Conservation (phyloP, 1,284 basidiomycete genomes). For the Austroboletus novae-zelandiae region DNA sequence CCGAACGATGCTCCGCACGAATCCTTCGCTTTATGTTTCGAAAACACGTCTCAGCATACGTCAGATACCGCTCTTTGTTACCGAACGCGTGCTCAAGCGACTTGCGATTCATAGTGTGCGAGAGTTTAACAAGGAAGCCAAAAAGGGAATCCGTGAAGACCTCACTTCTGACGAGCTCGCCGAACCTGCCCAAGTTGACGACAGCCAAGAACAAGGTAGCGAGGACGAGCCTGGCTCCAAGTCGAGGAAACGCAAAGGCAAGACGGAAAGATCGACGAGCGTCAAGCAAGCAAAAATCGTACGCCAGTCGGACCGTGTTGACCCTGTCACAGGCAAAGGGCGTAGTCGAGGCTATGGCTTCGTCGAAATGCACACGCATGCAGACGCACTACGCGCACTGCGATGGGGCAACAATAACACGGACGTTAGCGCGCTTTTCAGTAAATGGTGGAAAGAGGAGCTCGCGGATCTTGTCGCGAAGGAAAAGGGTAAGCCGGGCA, state of each 20-base stretch:
- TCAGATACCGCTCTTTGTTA: conserved; percentile 88
- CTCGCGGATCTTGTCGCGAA: conserved; percentile 65
- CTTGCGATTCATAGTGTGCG: conserved; percentile 82
- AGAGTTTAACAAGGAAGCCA: conserved; percentile 81
- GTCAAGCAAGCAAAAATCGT: conserved; percentile 92
- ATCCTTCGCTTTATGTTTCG: conserved; percentile 93
- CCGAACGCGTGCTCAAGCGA: conserved; percentile 86
- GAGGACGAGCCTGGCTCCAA: conserved; percentile 28
- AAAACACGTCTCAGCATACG: conserved; percentile 92
- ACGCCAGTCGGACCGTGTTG: conserved; percentile 82
- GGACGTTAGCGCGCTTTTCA: conserved; percentile 61
- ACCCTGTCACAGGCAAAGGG: conserved; percentile 83
- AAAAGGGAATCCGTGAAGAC: conserved; percentile 55
- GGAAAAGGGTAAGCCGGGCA: conserved; percentile 49
- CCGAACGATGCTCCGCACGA: conserved; percentile 76
- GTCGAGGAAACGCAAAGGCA: conserved; percentile 34
- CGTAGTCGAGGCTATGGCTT: conserved; percentile 95
- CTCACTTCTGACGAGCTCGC: conserved; percentile 76
- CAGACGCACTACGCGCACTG: conserved; percentile 87
- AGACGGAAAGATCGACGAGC: conserved; percentile 51
- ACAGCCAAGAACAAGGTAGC: conserved; percentile 3
- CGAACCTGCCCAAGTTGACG: conserved; percentile 33
- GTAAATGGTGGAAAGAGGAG: conserved; percentile 84
- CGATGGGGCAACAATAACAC: conserved; percentile 94
- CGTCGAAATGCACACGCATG: conserved; percentile 85